Conservation (phyloP, 352 stramenopile species). For the Pythium aquatile region DNA sequence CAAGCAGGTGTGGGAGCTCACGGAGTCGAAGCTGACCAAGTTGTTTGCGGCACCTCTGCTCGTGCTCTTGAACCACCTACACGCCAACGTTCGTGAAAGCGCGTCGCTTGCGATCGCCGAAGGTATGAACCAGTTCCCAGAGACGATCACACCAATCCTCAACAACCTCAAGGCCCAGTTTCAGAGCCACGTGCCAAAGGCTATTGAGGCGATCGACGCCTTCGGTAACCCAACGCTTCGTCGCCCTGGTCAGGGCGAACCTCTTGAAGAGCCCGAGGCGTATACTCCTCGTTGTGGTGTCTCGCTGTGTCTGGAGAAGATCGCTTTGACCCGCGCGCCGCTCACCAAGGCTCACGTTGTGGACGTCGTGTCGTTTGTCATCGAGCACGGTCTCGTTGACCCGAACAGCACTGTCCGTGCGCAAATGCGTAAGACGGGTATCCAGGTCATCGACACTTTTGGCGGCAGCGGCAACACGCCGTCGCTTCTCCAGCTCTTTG, state of each 20-base stretch:
- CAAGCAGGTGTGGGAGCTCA: conserved; percentile 64
- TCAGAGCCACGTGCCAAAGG: conserved; percentile 49
- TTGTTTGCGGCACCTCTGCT: conserved; percentile 67
- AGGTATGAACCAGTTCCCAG: conserved; percentile 77
- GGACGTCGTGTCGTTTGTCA: conserved; percentile 73
- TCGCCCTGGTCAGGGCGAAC: conserved; percentile 46
- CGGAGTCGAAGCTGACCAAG: conserved; percentile 43
- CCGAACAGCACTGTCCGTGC: conserved; percentile 66
- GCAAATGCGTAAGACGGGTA: conserved; percentile 84
- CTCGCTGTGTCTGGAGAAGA: conserved; percentile 74
- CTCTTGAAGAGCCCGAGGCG: conserved; percentile 54
- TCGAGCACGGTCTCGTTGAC: conserved; percentile 75
- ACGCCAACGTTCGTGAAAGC: conserved; percentile 74
- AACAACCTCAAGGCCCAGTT: conserved; percentile 76
- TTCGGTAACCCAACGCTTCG: conserved; percentile 76
- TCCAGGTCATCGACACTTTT: conserved; percentile 72
- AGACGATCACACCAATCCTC: conserved; percentile 64
- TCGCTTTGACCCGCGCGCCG: conserved; percentile 33
- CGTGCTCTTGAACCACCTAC: conserved; percentile 70
- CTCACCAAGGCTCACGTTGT: conserved; percentile 66
- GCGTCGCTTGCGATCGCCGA: conserved; percentile 75
- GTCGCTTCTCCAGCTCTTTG: conserved; percentile 68
- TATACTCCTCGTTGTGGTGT: conserved; percentile 74
- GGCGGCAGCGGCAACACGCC: conserved; percentile 65
- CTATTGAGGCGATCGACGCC: conserved; percentile 55